Percentiles rank a stretch among this genome's conserved stretches.
Conservation (phyloP, 441 rosid genomes). For the Geranium incanum region DNA sequence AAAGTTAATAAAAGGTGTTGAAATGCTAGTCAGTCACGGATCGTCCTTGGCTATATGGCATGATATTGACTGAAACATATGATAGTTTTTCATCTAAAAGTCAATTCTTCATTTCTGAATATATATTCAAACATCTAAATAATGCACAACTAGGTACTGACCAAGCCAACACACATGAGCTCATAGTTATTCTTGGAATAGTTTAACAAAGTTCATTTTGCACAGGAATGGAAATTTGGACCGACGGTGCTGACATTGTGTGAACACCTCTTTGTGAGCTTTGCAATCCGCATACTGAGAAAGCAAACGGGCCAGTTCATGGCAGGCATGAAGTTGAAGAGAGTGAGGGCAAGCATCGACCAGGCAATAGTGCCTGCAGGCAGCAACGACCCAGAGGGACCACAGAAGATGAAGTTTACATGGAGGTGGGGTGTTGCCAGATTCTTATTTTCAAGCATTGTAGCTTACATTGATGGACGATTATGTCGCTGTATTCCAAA, state of each 20-base stretch:
- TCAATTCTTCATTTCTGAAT: not conserved
- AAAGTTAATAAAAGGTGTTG: too few relatives aligned
- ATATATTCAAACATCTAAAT: not conserved
- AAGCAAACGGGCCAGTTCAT: conserved; percentile 48
- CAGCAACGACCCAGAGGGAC: conserved; percentile 22
- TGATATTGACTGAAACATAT: not conserved
- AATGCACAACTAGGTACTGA: not conserved
- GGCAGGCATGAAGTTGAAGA: conserved; percentile 34
- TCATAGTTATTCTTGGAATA: not conserved
- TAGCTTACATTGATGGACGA: conserved; percentile 88
- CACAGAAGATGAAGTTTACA: conserved; percentile 34
- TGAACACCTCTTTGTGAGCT: conserved; percentile 90
- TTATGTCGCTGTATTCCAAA: conserved; percentile 77
- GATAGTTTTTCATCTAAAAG: not conserved
- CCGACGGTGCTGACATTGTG: conserved; percentile 70
- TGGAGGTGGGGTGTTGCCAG: conserved; percentile 78
- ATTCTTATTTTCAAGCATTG: conserved; percentile 66
- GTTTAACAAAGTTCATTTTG: not conserved
- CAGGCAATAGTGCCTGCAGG: conserved; percentile 32
- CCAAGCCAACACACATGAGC: not conserved
- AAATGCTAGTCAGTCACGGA: too few relatives aligned
- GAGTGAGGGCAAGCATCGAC: conserved; percentile 24
- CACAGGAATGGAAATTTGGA: conserved; percentile 86
- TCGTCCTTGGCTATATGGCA: too few relatives aligned
- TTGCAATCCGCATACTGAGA: conserved; percentile 64